phyloP scores from a whole-genome alignment of 164 flowering plant genomes.

The Magnolia kwangsiensis region DNA sequence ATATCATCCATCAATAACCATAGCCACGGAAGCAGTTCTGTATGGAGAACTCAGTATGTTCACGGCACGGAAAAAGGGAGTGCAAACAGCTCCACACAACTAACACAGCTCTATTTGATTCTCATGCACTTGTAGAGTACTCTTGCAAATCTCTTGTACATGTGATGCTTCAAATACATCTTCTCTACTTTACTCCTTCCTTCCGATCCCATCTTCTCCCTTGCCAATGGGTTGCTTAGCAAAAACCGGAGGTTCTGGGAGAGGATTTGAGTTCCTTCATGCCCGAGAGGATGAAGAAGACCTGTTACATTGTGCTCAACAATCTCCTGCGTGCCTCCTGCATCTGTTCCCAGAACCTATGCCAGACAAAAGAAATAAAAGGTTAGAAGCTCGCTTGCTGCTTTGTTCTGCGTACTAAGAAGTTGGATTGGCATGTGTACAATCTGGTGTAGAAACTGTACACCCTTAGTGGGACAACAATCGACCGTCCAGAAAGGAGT shows the following conservation, averaged over 20 bases:
- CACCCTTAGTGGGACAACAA: too few species aligned
- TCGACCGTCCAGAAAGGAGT: too few species aligned
- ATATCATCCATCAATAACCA: neutral
- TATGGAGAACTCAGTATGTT: neutral
- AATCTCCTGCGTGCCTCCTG: conserved; percentile 91
- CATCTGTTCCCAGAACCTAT: conserved; percentile 96
- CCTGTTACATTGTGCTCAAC: conserved; percentile 87
- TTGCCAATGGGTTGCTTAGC: conserved; percentile 56
- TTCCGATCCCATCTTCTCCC: conserved; percentile 62
- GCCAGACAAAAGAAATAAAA: conserved; percentile 1
- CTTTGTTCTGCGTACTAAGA: neutral
- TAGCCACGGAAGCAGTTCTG: neutral
- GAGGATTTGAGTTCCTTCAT: conserved; percentile 54
- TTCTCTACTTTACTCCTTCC: conserved; percentile 77
- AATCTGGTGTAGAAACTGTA: too few species aligned
- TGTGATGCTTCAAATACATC: conserved; percentile 80
- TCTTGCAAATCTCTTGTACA: conserved; percentile 65
- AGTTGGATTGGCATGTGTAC: neutral
- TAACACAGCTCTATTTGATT: conserved; percentile 37
- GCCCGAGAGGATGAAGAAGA: conserved; percentile 84
- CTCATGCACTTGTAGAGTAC: conserved; percentile 77
- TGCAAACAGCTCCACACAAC: neutral
- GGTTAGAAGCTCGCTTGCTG: neutral
- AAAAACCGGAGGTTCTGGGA: conserved; percentile 59
- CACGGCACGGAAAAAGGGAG: neutral